Conservation (phyloP, 2,329 filamentous ascomycete genomes). For the Apiospora arundinis region DNA sequence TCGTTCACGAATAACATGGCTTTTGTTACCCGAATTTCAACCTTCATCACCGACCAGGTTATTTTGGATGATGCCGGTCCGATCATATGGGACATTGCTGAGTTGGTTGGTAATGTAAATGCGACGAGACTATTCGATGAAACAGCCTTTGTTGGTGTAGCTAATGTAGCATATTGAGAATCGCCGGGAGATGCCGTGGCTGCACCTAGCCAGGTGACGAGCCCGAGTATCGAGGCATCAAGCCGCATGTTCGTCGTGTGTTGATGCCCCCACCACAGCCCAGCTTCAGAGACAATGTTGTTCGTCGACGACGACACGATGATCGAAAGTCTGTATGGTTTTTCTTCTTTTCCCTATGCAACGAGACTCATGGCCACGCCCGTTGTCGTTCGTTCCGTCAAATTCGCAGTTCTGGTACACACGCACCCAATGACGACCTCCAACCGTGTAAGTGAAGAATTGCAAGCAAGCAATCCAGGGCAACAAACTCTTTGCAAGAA, state of each 20-base stretch:
- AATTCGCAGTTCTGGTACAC: neutral
- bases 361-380: neutral
- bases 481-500: neutral
- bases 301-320: neutral
- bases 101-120: too few relatives aligned
- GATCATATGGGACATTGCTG: too few relatives aligned
- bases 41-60: too few relatives aligned
- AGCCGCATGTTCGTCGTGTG: conserved; percentile 20
- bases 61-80: too few relatives aligned
- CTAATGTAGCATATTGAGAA: accelerated
- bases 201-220: neutral
- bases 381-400: neutral
- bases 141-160: too few relatives aligned
- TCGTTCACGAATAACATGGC: too few relatives aligned
- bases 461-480: neutral
- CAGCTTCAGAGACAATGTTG: neutral
- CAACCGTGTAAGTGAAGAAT: neutral
- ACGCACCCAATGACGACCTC: neutral
- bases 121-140: neutral
- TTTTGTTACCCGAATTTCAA: too few relatives aligned
- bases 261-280: neutral
- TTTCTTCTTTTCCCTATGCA: neutral
- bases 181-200: neutral
- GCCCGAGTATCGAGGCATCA: conserved; percentile 20
- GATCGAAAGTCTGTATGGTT: neutral